Conservation (phyloP, 805 yeast genomes). For the Torulaspora gathmanii region DNA sequence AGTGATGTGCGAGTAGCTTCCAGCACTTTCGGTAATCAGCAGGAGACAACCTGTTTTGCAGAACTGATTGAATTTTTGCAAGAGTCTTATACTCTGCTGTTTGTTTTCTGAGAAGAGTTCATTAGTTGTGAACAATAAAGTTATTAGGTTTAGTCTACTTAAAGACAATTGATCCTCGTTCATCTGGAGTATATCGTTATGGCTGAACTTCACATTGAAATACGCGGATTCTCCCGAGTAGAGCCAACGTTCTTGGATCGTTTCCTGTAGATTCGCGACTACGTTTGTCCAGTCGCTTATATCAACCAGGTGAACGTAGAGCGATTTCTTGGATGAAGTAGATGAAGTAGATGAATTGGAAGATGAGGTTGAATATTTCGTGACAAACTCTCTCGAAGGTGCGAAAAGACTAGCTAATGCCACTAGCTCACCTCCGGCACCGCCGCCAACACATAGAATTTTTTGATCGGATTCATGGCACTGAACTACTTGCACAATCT, state of each 20-base stretch:
- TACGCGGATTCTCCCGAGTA: constrained; percentile 35
- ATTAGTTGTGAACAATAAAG: constrained; percentile 79
- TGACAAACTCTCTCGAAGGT: constrained; percentile 29
- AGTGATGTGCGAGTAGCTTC: constrained; percentile 76
- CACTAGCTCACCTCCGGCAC: constrained; percentile 80
- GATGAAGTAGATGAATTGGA: constrained; percentile 2
- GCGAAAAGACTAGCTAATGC: constrained; percentile 55
- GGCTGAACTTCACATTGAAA: constrained; percentile 34
- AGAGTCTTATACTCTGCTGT: constrained; percentile 52
- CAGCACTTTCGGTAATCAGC: constrained; percentile 81
- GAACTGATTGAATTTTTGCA: constrained; percentile 46
- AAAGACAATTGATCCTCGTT: constrained; percentile 28
- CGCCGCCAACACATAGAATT: constrained; percentile 75
- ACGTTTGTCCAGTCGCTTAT: constrained; percentile 72
- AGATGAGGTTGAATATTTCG: constrained; percentile 16
- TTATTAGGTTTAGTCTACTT: constrained; percentile 46
- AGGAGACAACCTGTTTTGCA: constrained; percentile 58
- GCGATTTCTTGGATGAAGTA: constrained; percentile 17
- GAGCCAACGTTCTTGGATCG: constrained; percentile 52
- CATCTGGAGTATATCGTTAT: constrained; percentile 38
- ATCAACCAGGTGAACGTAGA: constrained; percentile 58
- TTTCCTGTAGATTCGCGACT: constrained; percentile 41
- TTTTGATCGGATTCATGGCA: constrained; percentile 23
- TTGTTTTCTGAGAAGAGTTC: constrained; percentile 72
- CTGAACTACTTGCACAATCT: constrained; percentile 24